Conservation (phyloP, 768 basidiomycete genomes). For the Gautieria morchelliformis region DNA sequence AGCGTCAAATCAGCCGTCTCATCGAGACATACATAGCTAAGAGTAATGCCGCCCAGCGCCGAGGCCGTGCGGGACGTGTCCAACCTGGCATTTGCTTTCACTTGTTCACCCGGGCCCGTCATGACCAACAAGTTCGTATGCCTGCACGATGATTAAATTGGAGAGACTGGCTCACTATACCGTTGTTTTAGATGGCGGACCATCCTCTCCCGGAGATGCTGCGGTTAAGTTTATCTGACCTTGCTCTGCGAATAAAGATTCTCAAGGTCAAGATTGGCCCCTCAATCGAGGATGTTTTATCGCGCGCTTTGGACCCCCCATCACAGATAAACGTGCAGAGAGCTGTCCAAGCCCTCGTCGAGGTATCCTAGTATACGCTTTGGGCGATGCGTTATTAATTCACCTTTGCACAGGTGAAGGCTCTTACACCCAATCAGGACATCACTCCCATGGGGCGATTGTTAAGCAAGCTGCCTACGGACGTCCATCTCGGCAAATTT, state of each 20-base stretch:
- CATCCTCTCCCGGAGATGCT: slow-evolving; percentile 94
- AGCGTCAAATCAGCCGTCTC: slow-evolving; percentile 86
- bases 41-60: slow-evolving; percentile 84
- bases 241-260: slow-evolving; percentile 87
- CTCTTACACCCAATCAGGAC: slow-evolving; percentile 76
- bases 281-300: slow-evolving; percentile 85
- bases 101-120: slow-evolving; percentile 80
- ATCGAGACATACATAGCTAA: slow-evolving; percentile 86
- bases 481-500: slow-evolving; percentile 94
- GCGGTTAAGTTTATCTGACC: slow-evolving; percentile 83
- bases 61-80: slow-evolving; percentile 89
- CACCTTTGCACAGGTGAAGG: slow-evolving; percentile 50
- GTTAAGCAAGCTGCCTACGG: slow-evolving; percentile 86
- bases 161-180: neutral
- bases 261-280: slow-evolving; percentile 80
- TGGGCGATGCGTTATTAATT: neutral
- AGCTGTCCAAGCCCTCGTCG: slow-evolving; percentile 84
- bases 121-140: slow-evolving; percentile 64
- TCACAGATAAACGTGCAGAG: slow-evolving; percentile 77
- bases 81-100: slow-evolving; percentile 88
- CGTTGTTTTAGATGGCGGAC: slow-evolving; percentile 62
- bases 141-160: slow-evolving; percentile 8
- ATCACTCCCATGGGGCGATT: slow-evolving; percentile 91
- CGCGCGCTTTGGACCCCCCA: slow-evolving; percentile 85
- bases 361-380: slow-evolving; percentile 35